Conservation (phyloP, 2,329 filamentous ascomycete genomes). For the Myriangium duriaei region DNA sequence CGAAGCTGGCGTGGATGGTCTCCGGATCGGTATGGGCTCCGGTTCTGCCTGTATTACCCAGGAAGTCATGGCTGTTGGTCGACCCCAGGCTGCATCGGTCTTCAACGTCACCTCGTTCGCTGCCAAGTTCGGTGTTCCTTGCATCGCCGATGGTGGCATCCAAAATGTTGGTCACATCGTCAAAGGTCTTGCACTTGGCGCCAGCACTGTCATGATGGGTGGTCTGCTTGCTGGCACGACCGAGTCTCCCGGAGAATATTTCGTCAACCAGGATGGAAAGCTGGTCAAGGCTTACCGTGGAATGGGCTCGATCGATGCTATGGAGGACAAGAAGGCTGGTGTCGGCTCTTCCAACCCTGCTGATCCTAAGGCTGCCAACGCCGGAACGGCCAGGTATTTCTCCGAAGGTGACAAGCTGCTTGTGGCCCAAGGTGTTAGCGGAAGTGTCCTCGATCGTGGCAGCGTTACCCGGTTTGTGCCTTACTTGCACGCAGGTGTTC, state of each 20-base stretch:
- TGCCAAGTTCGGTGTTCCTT: constrained; percentile 86
- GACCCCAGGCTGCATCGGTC: constrained; percentile 87
- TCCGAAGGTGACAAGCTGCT: constrained; percentile 90
- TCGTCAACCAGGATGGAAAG: constrained; percentile 91
- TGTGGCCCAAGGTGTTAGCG: constrained; percentile 92
- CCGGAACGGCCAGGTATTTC: constrained; percentile 95
- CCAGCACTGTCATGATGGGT: constrained; percentile 98
- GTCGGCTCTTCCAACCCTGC: constrained; percentile 42
- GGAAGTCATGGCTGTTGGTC: constrained; percentile 98
- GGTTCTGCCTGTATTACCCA: constrained; percentile 98
- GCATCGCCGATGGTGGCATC: constrained; percentile 94
- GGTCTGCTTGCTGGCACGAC: constrained; percentile 93
- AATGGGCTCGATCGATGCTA: constrained; percentile 97
- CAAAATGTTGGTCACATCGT: constrained; percentile 99
- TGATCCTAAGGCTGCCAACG: constrained; percentile 63
- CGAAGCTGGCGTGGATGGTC: constrained; percentile 84
- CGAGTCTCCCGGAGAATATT: constrained; percentile 92
- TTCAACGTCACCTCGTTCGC: constrained; percentile 84
- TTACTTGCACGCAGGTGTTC: constrained; percentile 87
- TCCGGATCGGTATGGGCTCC: constrained; percentile 97
- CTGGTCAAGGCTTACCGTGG: constrained; percentile 98
- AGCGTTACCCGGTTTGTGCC: constrained; percentile 92
- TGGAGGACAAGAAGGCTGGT: constrained; percentile 97
- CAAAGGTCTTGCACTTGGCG: constrained; percentile 90
- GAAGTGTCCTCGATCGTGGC: constrained; percentile 67